Evolutionary conservation across 2,329 filamentous ascomycete species (phyloP).

Genomic region (Leptographium lundbergii): DNA sequence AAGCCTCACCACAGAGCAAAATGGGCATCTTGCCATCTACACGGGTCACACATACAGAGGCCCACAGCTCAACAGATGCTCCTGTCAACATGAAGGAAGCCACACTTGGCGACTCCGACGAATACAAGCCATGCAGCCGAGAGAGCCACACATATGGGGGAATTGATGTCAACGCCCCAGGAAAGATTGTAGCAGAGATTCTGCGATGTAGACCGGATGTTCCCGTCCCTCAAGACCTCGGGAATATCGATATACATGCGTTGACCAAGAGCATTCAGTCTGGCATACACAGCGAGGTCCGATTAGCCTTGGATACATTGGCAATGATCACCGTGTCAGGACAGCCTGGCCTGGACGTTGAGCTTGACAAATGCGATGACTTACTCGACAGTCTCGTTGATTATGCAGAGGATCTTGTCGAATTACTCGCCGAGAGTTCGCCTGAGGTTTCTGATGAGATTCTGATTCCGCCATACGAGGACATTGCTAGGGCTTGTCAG

Average conservation of each 20-base stretch:
- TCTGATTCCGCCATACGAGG: conserved; percentile 73
- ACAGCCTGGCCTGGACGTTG: conserved; percentile 49
- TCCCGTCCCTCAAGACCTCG: conserved; percentile 64
- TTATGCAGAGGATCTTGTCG: conserved; percentile 79
- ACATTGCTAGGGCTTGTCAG: conserved; percentile 67
- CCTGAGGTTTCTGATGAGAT: conserved; percentile 80
- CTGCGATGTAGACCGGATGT: conserved; percentile 59
- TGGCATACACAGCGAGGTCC: conserved; percentile 80
- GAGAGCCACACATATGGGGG: conserved; percentile 55
- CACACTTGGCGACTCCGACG: conserved; percentile 32
- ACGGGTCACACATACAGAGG: conserved; percentile 18
- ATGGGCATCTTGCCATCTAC: conserved; percentile 20
- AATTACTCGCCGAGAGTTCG: conserved; percentile 71
- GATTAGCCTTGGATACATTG: conserved; percentile 76
- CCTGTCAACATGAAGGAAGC: conserved; percentile 20
- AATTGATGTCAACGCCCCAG: conserved; percentile 53
- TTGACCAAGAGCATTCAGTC: conserved; percentile 83
- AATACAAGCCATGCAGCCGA: conserved; percentile 42
- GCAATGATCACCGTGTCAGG: conserved; percentile 53
- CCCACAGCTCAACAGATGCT: conserved; percentile 14
- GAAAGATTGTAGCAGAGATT: conserved; percentile 53
- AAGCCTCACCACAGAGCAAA: conserved; percentile 32
- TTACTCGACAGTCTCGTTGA: conserved; percentile 79
- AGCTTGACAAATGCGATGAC: conserved; percentile 69
- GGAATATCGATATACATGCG: conserved; percentile 80